Conservation (phyloP, 768 basidiomycete genomes). For the Tremella mesenterica region DNA sequence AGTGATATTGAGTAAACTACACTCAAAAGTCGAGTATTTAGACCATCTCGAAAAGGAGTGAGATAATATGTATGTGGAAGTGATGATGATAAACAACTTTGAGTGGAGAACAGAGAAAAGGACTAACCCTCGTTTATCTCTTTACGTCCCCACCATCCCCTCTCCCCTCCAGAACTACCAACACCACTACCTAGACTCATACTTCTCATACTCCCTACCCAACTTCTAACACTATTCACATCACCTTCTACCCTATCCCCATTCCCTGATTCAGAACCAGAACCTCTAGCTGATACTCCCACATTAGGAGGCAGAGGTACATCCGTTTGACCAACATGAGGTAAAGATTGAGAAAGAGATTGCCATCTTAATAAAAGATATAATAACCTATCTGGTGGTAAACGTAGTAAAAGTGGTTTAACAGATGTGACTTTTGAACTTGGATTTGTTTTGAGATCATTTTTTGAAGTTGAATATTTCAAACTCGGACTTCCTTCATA, state of each 20-base stretch:
- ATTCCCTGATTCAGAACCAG: conserved; percentile 16
- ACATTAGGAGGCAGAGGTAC: conserved; percentile 37
- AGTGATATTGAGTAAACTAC: too few relatives aligned
- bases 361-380: conserved; percentile 40
- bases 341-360: conserved; percentile 23
- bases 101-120: background rate
- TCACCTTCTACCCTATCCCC: conserved; percentile 32
- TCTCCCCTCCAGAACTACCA: background rate
- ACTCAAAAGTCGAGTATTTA: too few relatives aligned
- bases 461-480: too few relatives aligned
- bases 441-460: too few relatives aligned
- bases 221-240: conserved; percentile 39
- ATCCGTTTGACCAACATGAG: conserved; percentile 40
- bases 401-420: conserved; percentile 36
- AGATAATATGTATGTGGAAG: too few relatives aligned
- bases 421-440: background rate
- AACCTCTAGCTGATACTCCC: conserved; percentile 27
- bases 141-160: conserved; percentile 35
- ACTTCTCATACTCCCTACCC: conserved; percentile 43
- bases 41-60: too few relatives aligned
- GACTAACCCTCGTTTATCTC: conserved; percentile 38
- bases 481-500: too few relatives aligned
- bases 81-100: too few relatives aligned
- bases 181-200: conserved; percentile 34
- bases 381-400: conserved; percentile 40